These are phyloP conservation scores for Didymosphaeria variabile DNA, from an alignment of 2,329 filamentous ascomycete species.

Conservation along the genomic window DNA sequence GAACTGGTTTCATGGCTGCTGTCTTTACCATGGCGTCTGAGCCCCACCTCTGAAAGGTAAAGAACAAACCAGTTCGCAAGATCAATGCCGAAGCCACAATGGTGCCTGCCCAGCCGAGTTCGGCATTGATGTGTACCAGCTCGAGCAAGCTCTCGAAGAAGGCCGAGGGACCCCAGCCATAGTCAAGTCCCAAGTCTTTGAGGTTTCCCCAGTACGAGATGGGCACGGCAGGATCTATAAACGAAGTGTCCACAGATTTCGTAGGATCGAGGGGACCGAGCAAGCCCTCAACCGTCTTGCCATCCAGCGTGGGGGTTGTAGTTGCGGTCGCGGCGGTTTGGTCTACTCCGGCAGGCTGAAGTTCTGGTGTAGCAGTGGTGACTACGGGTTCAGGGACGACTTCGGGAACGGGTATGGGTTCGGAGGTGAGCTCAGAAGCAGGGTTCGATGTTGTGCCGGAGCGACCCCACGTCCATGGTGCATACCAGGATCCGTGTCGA, in stretches of 20 bases:
- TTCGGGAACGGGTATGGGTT: constrained; percentile 15
- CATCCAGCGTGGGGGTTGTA: constrained; percentile 28
- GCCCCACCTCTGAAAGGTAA: constrained; percentile 67
- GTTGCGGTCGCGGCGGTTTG: constrained; percentile 35
- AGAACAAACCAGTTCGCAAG: constrained; percentile 72
- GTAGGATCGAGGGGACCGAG: constrained; percentile 24
- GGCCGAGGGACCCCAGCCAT: constrained; percentile 80
- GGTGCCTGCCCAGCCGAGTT: constrained; percentile 83
- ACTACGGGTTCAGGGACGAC: constrained; percentile 31
- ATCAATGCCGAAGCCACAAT: constrained; percentile 72
- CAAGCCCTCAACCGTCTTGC: constrained; percentile 33
- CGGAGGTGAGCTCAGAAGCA: constrained; percentile 18
- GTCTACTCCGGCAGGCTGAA: constrained; percentile 49
- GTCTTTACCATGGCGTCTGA: constrained; percentile 71
- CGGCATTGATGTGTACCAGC: constrained; percentile 78
- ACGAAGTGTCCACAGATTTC: constrained; percentile 25
- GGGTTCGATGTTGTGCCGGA: constrained; percentile 36
- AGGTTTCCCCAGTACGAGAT: constrained; percentile 85
- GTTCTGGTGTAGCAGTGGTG: constrained; percentile 43
- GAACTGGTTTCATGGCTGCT: constrained; percentile 66
- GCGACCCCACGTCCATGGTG: constrained; percentile 46
- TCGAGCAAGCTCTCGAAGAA: constrained; percentile 80
- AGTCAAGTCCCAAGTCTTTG: constrained; percentile 83
- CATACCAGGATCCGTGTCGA: constrained; percentile 46
- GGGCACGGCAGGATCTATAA: constrained; percentile 61